Base-by-base conservation (phyloP, 148 eudicot species). In the Cornus controversa region DNA sequence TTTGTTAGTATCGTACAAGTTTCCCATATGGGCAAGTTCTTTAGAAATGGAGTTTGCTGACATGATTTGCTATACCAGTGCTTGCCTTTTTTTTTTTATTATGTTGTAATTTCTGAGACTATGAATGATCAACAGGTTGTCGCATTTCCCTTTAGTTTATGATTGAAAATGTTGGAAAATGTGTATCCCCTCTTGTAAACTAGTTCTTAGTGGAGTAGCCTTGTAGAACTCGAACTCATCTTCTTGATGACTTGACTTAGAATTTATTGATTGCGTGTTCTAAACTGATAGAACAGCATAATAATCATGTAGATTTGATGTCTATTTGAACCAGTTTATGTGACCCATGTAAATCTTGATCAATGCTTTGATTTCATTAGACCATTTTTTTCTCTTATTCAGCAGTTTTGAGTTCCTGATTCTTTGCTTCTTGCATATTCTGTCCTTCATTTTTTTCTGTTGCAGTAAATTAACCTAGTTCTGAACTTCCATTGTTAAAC, bases 401-500 rank as follows among this genome's bases (percentile, higher is more conserved):
- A 40, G 45, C 24, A 20, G 27, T 25, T 37, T 22, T n/a, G n/a
- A n/a, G 53, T 37, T 42, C 54, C 50, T 74, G 67, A 60, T 40
- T 24, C 27, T 77, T 36, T 69, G 37, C 24, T 27, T 69, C 5
- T 16, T 18, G 71, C 24, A 23, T 26, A n/a, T 71, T 47, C 8
- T 37, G 28, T 70, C 26, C 25, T 10, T 16, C 27, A 57, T 5
- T 69, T 29, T 60, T 68, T 31, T 57, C 5, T 69, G 9, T 28
- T 74, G 16, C 62, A 73, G 20, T 66, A 15, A 58, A 70, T 70
- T 62, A 54, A 72, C 63, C 67, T 57, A 54, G 18, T 27, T 78
- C 75, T 70, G 10, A 69, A 71, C 69, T 78, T 70, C 45, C 66
- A 45, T 64, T 80, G 67, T 60, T 68, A 63, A 42, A 73, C 84